phyloP scores from a whole-genome alignment of 768 basidiomycete species.

The Serendipita sp. region DNA sequence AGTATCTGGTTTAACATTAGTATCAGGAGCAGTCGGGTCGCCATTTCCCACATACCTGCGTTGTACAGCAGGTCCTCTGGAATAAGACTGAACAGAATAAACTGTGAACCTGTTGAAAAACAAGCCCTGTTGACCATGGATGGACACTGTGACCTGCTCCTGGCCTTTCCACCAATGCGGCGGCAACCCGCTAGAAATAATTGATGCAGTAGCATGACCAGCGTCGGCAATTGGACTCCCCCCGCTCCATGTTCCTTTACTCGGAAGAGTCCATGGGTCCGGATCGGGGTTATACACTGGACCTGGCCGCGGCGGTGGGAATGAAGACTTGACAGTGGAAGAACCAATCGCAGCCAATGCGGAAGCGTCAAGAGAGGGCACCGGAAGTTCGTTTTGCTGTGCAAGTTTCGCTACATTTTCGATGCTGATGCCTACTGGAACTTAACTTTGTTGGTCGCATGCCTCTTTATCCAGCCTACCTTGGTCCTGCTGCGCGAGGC shows the following conservation, averaged over 20 bases:
- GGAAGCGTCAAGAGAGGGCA: conserved; percentile 51
- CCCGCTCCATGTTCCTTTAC: neutral
- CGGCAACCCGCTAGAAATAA: conserved; percentile 47
- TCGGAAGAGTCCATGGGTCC: conserved; percentile 7
- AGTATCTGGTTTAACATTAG: conserved; percentile 37
- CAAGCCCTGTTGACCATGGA: conserved; percentile 83
- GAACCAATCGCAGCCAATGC: conserved; percentile 28
- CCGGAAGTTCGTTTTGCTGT: conserved; percentile 61
- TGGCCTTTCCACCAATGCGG: conserved; percentile 78
- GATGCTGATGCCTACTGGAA: conserved; percentile 48
- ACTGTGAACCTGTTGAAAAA: conserved; percentile 76
- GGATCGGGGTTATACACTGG: conserved; percentile 28
- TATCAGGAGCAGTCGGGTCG: conserved; percentile 6
- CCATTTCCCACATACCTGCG: conserved; percentile 39
- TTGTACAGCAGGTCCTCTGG: conserved; percentile 17
- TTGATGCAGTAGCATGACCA: conserved; percentile 35
- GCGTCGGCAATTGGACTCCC: conserved; percentile 12
- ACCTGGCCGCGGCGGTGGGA: conserved; percentile 24
- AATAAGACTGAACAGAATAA: conserved; percentile 41
- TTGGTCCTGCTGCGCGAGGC: conserved; percentile 67
- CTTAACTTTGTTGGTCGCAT: neutral
- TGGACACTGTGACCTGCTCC: conserved; percentile 50
- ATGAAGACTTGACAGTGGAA: conserved; percentile 29
- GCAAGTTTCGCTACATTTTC: conserved; percentile 68
- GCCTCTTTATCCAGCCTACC: conserved; percentile 26